Evolutionary conservation across 805 yeast species (phyloP).

Genomic region (Torulaspora microellipsoides): DNA sequence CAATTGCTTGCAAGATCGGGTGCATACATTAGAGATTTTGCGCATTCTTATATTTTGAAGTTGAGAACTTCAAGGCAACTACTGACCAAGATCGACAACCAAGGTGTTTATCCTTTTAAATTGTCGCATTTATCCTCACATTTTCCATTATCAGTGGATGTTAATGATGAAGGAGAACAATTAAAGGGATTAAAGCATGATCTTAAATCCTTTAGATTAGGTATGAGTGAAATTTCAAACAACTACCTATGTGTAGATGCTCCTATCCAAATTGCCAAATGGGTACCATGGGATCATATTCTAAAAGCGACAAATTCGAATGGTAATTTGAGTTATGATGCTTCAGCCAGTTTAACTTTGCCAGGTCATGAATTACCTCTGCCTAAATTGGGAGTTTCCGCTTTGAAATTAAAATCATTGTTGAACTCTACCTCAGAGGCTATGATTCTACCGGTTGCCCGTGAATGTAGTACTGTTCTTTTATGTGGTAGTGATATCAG

Average conservation of each 20-base stretch:
- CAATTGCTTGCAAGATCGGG: conserved; percentile 60
- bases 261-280: conserved; percentile 68
- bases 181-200: conserved; percentile 47
- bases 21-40: conserved; percentile 78
- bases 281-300: conserved; percentile 64
- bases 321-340: conserved; percentile 63
- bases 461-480: conserved; percentile 75
- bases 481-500: conserved; percentile 44
- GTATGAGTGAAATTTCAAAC: conserved; percentile 73
- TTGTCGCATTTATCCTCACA: conserved; percentile 60
- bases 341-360: conserved; percentile 47
- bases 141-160: conserved; percentile 52
- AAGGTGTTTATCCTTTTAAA: conserved; percentile 90
- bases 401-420: conserved; percentile 61
- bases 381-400: conserved; percentile 66
- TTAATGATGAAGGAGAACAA: conserved; percentile 33
- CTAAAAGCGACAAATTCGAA: conserved; percentile 61
- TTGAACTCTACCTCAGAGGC: conserved; percentile 46
- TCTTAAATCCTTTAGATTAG: conserved; percentile 61
- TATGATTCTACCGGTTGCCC: conserved; percentile 55
- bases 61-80: conserved; percentile 69
- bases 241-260: conserved; percentile 71
- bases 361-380: conserved; percentile 74
- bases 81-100: conserved; percentile 63
- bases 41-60: conserved; percentile 73